These are phyloP conservation scores for Fusarium stilboides DNA, from an alignment of 2,329 filamentous ascomycete genomes.

Conservation along the genomic window DNA sequence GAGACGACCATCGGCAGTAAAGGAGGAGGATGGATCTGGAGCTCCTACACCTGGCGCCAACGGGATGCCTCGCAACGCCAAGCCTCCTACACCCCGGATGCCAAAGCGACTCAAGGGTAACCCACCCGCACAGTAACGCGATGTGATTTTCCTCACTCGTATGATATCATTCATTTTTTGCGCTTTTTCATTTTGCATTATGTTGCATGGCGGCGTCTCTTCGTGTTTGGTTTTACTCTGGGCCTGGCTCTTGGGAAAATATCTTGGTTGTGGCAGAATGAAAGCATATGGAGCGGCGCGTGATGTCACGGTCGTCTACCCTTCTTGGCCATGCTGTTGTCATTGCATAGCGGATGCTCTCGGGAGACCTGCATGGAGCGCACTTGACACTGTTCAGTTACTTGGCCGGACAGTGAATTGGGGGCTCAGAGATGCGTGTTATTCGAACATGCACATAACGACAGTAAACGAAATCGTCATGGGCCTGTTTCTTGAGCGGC, in stretches of 20 bases:
- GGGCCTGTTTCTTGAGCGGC: conserved; percentile 33
- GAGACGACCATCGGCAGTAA: conserved; percentile 70
- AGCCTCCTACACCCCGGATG: conserved; percentile 72
- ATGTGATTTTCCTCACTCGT: conserved; percentile 2
- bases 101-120: conserved; percentile 69
- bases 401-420: not conserved
- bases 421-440: conserved; percentile 10
- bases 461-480: conserved; percentile 38
- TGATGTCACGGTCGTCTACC: conserved; percentile 21
- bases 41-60: conserved; percentile 67
- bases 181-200: conserved; percentile 52
- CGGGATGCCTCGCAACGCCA: conserved; percentile 67
- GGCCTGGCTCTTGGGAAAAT: conserved; percentile 45
- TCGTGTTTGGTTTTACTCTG: conserved; percentile 40
- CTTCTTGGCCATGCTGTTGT: conserved; percentile 20
- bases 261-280: conserved; percentile 40
- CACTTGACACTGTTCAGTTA: not conserved
- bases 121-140: conserved; percentile 51
- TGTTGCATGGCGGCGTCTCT: conserved; percentile 58
- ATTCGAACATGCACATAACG: conserved; percentile 31
- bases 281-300: conserved; percentile 45
- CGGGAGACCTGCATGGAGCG: conserved; percentile 16
- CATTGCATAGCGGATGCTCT: conserved; percentile 28
- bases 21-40: conserved; percentile 67
- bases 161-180: conserved; percentile 4